Percentiles rank a stretch among this genome's conserved stretches.
Conservation (phyloP, 2,329 filamentous ascomycete genomes). For the Paecilomyces sp. region DNA sequence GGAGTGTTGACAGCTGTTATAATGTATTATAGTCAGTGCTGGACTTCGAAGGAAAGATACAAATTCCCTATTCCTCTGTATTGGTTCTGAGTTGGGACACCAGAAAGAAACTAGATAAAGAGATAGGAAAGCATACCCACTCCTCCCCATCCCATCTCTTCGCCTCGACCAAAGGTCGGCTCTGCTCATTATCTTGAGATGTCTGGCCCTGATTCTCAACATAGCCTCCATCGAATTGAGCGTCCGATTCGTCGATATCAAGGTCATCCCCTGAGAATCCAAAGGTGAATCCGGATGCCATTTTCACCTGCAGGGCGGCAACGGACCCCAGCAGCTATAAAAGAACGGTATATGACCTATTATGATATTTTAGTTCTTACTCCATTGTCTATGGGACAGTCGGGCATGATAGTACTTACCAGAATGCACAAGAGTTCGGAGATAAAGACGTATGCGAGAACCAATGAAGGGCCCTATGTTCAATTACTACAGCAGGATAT, state of each 20-base stretch:
- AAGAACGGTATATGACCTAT: neutral
- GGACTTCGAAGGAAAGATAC: neutral
- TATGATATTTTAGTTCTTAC: neutral
- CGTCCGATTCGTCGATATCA: slow-evolving; percentile 37
- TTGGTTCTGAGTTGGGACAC: too few relatives aligned
- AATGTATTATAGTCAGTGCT: neutral
- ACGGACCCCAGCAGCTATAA: neutral
- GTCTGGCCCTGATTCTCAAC: neutral
- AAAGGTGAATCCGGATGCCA: slow-evolving; percentile 45
- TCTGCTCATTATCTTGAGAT: neutral
- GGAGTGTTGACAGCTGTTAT: slow-evolving; percentile 46
- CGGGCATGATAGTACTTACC: neutral
- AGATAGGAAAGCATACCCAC: slow-evolving; percentile 34
- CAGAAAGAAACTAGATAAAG: neutral
- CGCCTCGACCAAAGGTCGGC: slow-evolving; percentile 20
- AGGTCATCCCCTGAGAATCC: slow-evolving; percentile 55
- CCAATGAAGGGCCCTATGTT: neutral
- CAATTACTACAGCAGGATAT: neutral
- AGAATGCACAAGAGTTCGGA: neutral
- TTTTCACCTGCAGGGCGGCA: slow-evolving; percentile 3
- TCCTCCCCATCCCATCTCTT: slow-evolving; percentile 39
- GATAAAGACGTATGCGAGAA: neutral
- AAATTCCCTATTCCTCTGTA: neutral
- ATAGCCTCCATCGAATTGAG: slow-evolving; percentile 9
- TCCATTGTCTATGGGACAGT: neutral